Evolutionary conservation across 345 rosid genomes (phyloP), one percentile per base, ranked within the genome.

Genomic region (Capsella bursapastoris): DNA sequence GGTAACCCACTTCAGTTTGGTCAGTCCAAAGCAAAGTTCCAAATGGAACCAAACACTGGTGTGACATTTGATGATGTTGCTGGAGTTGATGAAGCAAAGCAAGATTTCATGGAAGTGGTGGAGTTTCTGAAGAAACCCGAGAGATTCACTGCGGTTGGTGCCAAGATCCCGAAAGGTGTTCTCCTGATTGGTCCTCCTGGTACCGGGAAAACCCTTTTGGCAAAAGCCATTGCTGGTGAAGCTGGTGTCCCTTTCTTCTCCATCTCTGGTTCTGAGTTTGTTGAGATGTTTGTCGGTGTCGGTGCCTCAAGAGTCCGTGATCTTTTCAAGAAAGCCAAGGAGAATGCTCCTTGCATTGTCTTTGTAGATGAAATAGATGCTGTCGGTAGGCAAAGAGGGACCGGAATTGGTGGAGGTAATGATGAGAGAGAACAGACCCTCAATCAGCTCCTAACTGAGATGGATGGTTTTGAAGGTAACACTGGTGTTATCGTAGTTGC

Each of bases 211-310:
- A 95, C 99, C 4, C 96, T 92, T 78, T 84, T 95, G 63, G 99
- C 99, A 57, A 95, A 95, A 82, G 99, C 99, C 47, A 95, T 95
- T 66, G 99, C 99, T 55, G 99, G 99, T 77, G 99, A 93, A 83
- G 98, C 97, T 55, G 98, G 98, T 40, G 96, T 93, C 35, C 98
- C 98, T 3, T 93, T 93, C 79, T 93, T 93, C 84, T 90, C 97
- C 60, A 89, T 90, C 66, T 90, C 97, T 0, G 97, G 98, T 82
- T 90, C 97, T n/a, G 98, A 93, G 85, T 93, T 93, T 65, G 97
- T 93, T 68, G 97, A 93, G 87, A 93, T 93, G 97, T 90, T 93
- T 73, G 97, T 93, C 6, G 98, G 98, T 83, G 98, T 93, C 48
- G 98, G 97, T 83, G 98, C 98, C 49, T 93, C 98, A 14, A 80